Evolutionary conservation across 1,284 basidiomycete genomes (phyloP), one percentile per base, ranked within the genome.

Genomic region (Cutaneotrichosporon sp.): DNA sequence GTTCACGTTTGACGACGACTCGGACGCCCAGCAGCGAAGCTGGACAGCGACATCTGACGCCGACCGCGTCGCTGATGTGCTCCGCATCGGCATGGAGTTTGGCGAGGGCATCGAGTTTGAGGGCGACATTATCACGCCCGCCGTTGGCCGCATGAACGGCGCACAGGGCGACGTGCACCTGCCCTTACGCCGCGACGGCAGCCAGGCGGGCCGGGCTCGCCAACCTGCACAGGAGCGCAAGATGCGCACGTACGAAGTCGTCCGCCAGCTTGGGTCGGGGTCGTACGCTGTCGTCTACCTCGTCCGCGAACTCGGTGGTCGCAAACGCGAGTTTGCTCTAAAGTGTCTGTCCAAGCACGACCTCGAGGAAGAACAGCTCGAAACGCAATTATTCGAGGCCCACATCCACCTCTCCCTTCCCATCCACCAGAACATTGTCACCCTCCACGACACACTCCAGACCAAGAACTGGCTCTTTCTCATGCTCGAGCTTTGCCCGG

Each of bases 281-380:
- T 88, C 86, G 56, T 94, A 94, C 71, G 90, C 91, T 17, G 86
- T 91, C 62, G 92, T 97, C 48, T 97, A 96, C 72, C 84, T 92
- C 60, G 90, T 94, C 21, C 83, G 85, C 50, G 90, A 96, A 75
- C 82, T 91, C 87, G 58, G 84, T 77, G 70, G 86, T 80, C 65
- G 92, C 64, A 89, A 88, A 26, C 81, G 87, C 55, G 85, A 97
- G 72, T 98, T 88, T 72, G 75, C 94, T 17, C 83, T 98, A 77
- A 98, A 98, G 80, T 90, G 91, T 74, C 79, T 98, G 55, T 92
- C 88, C 71, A 97, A 94, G 75, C 86, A 85, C 48, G 87, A 94
- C 78, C 84, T 94, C 60, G 84, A 88, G 74, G 82, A 86, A 63
- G 90, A 93, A 53, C 85, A 88, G 61, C 80, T 93, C 66, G 83